These are phyloP conservation scores for Aureobasidium pullulans DNA, from an alignment of 2,329 filamentous ascomycete species.

Conservation along the genomic window DNA sequence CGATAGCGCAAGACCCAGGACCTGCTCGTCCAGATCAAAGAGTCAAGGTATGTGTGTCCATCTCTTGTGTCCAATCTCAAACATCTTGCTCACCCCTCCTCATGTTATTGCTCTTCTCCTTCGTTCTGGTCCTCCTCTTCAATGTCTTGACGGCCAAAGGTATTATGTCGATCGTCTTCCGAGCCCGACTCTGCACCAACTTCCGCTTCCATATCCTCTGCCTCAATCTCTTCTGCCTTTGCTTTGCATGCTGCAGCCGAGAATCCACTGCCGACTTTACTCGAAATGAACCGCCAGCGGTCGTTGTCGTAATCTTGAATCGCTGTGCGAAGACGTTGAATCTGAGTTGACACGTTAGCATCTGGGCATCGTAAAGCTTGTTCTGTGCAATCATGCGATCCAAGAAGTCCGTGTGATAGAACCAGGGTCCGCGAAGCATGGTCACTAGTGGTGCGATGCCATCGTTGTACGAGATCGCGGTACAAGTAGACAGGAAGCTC, in stretches of 20 bases:
- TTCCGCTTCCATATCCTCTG: conserved; percentile 16
- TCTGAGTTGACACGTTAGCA: conserved; percentile 40
- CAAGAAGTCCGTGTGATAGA: neutral
- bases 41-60: neutral
- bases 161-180: neutral
- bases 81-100: neutral
- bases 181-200: neutral
- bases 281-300: conserved; percentile 85
- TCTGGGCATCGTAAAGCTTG: neutral
- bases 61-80: neutral
- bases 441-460: neutral
- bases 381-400: neutral
- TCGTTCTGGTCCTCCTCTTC: neutral
- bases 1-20: too few species aligned
- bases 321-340: conserved; percentile 67
- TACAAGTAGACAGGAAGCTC: neutral
- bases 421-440: neutral
- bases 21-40: too few species aligned
- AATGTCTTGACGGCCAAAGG: neutral
- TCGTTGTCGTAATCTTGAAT: conserved; percentile 84
- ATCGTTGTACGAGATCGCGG: neutral
- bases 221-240: conserved; percentile 57
- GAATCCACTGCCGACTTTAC: conserved; percentile 85
- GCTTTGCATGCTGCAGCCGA: conserved; percentile 82
- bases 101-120: neutral